Base-by-base conservation (phyloP, 75 land plant species). In the Ceratopteris richardii region DNA sequence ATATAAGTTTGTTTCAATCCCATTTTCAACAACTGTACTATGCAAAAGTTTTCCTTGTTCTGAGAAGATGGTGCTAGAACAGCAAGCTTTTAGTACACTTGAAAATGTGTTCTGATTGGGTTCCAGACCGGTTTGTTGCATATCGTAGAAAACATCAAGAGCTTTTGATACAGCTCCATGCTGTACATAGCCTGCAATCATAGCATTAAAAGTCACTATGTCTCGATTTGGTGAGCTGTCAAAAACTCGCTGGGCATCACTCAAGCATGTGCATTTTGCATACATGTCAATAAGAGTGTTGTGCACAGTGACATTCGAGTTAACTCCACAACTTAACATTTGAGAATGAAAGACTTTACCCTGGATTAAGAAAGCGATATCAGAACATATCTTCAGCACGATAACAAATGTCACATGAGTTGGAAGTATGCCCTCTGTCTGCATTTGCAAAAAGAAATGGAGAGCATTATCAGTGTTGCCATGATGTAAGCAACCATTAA, bases 231-330 rank as follows among this genome's bases (percentile, higher is more conserved):
- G 54, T 73, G 67, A 68, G 11, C 37, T 44, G 23, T 73, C 57
- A 56, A 81, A 80, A 17, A 81, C 61, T 10, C 56, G 29, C 0
- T 56, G 55, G 5, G 68, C 80, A 18, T 57, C 27, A 16, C 64
- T 61, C 31, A 82, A 67, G 48, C 51, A 57, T 5, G 84, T 82
- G 59, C 85, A 75, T 64, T 75, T 85, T 1, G 68, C 64, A 61
- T 85, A 85, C 84, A 81, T 81, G 5, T 73, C 72, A 1, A 85
- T 47, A 30, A 85, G 77, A 2, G 77, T 67, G 77, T 65, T 79
- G 0, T 54, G 33, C 40, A 86, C 78, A 0, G 80, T 77, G 2
- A 73, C 47, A 39, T 70, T 65, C 0, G 72, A 73, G 54, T 76
- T 75, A 30, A 79, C 61, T 0, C 80, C 77, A 22, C 70, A 44